These are phyloP conservation scores for Pythium chondricola DNA, from an alignment of 352 stramenopile species.

Conservation along the genomic window DNA sequence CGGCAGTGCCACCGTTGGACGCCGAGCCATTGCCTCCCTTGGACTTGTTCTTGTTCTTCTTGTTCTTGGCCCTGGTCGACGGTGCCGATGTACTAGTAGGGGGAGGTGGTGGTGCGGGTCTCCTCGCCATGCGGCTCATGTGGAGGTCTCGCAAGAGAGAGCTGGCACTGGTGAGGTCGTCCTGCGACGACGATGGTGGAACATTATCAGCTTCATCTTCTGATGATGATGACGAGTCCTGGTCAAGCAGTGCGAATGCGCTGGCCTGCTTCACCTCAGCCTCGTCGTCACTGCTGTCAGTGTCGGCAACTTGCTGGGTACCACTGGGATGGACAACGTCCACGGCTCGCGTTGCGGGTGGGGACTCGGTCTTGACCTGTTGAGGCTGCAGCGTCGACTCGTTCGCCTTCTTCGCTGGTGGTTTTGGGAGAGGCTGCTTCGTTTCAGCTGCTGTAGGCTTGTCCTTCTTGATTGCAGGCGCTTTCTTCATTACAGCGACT, in stretches of 20 bases:
- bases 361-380: too few species aligned
- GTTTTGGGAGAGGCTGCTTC: slow-evolving; percentile 10
- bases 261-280: too few species aligned
- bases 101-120: too few species aligned
- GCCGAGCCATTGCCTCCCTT: slow-evolving; percentile 10
- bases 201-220: slow-evolving; percentile 11
- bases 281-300: slow-evolving; percentile 1
- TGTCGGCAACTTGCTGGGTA: too few species aligned
- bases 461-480: too few species aligned
- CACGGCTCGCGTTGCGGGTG: too few species aligned
- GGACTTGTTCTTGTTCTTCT: slow-evolving; percentile 46
- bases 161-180: slow-evolving; percentile 25
- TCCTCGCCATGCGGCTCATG: slow-evolving; percentile 38
- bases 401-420: slow-evolving; percentile 12
- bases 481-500: too few species aligned
- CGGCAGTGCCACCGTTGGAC: slow-evolving; percentile 13
- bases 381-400: not conserved
- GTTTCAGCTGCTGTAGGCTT: too few species aligned
- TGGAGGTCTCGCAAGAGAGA: slow-evolving; percentile 58
- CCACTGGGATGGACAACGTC: too few species aligned
- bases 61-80: slow-evolving; percentile 24
- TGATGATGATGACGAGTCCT: slow-evolving; percentile 14
- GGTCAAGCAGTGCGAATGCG: slow-evolving; percentile 16
- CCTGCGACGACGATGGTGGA: not conserved
- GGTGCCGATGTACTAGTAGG: too few species aligned